phyloP scores from a whole-genome alignment of 2,329 filamentous ascomycete genomes.

The Rutstroemia sp. region DNA sequence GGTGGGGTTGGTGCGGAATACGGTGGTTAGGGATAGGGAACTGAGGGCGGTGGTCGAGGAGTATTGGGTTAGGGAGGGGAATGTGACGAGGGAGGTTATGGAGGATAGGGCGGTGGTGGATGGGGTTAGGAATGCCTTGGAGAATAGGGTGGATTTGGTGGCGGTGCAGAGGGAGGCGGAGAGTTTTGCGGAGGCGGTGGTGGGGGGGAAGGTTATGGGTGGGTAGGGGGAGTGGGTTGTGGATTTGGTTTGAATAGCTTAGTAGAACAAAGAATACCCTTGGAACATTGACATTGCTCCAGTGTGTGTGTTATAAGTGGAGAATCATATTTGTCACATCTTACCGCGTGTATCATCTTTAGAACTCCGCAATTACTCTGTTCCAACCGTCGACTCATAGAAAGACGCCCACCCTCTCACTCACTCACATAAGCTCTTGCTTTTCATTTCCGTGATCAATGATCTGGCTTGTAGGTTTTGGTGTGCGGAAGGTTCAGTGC shows the following conservation, averaged over 20 bases:
- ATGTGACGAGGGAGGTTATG: slow-evolving; percentile 66
- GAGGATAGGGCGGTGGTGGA: slow-evolving; percentile 70
- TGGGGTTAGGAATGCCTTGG: slow-evolving; percentile 60
- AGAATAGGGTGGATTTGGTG: slow-evolving; percentile 54
- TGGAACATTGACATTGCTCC: too few relatives aligned
- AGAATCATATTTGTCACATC: too few relatives aligned
- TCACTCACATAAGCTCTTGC: slow-evolving; percentile 17
- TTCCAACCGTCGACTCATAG: too few relatives aligned
- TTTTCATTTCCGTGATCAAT: slow-evolving; percentile 33
- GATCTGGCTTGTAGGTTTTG: slow-evolving; percentile 37
- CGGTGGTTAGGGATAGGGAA: slow-evolving; percentile 63
- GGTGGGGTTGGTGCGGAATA: slow-evolving; percentile 71
- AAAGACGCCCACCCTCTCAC: too few relatives aligned
- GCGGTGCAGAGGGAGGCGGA: slow-evolving; percentile 58
- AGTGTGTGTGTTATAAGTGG: too few relatives aligned
- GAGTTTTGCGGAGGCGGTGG: slow-evolving; percentile 44
- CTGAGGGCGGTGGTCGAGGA: slow-evolving; percentile 57
- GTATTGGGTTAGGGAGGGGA: slow-evolving; percentile 78
- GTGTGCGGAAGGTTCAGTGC: slow-evolving; percentile 39
- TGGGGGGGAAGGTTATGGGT: slow-evolving; percentile 2
- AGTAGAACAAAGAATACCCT: too few relatives aligned
- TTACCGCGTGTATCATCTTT: too few relatives aligned
- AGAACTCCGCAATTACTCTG: too few relatives aligned
- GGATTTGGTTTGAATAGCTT: neutral
- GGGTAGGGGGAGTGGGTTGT: neutral